Evolutionary conservation across 139 green algal genomes (phyloP).

Genomic region (Mesostigma viride): DNA sequence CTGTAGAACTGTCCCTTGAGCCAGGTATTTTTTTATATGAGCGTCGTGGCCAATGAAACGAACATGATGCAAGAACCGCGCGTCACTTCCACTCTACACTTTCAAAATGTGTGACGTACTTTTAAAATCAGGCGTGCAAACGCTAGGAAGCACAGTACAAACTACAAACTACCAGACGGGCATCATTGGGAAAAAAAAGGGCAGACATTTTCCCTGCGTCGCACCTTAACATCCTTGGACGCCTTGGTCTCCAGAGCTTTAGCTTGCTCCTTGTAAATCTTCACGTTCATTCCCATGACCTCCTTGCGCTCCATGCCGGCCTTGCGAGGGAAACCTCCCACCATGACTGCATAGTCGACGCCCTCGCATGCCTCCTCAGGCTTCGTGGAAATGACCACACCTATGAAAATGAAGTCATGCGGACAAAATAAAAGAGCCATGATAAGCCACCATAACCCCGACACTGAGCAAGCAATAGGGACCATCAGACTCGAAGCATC

Average conservation of each 20-base stretch:
- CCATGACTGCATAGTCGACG: constrained; percentile 84
- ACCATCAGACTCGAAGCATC: neutral
- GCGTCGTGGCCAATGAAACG: too few species aligned
- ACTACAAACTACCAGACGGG: neutral
- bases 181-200: neutral
- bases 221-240: constrained; percentile 53
- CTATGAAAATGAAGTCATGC: neutral
- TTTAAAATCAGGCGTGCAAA: too few species aligned
- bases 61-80: too few species aligned
- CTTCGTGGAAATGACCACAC: constrained; percentile 63
- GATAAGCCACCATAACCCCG: neutral
- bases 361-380: constrained; percentile 63
- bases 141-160: too few species aligned
- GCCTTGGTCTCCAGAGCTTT: constrained; percentile 62
- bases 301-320: constrained; percentile 90
- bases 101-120: too few species aligned
- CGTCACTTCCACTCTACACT: too few species aligned
- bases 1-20: too few species aligned
- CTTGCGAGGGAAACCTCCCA: constrained; percentile 74
- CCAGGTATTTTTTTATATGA: too few species aligned
- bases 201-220: neutral
- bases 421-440: neutral
- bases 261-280: constrained; percentile 80
- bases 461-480: too few species aligned
- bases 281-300: constrained; percentile 82